Evolutionary conservation across 257 asterid species (phyloP), one percentile per base, ranked within the genome.

Genomic region (Ajuga chamaepitys): DNA sequence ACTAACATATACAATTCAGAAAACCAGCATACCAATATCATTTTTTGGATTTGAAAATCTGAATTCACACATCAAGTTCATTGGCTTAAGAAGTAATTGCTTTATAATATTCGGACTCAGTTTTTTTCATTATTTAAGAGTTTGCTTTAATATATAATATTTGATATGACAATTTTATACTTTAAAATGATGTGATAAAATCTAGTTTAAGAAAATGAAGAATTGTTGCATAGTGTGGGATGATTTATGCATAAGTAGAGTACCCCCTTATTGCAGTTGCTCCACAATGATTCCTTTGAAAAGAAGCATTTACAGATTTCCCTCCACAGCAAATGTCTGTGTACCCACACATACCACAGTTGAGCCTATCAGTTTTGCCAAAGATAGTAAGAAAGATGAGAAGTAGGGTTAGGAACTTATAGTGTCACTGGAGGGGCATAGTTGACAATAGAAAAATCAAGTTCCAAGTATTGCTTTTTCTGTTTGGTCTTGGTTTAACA

Each of bases 241-340:
- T n/a, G 28, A 1, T 5, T 52, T 41, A 78, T 35, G 74, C 77
- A 66, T 72, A 79, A 48, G 73, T 71, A 68, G 24, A 58, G 52
- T 34, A 48, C 51, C 22, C 80, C 77, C 2, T 60, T 68, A 0
- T 66, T 48, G 70, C 84, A 79, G 47, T 26, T 73, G 20, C 80
- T 3, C 80, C 81, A 70, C 85, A 70, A 14, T 76, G 62, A 47
- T 58, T 73, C 58, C 74, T 70, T 48, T 80, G 68, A 44, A 44
- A 67, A 63, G 42, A 32, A 32, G 62, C 37, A 41, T 75, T 72
- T 18, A 64, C 71, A 45, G 81, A 75, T 53, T 67, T 64, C 9
- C 71, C 71, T 25, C 38, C 47, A 58, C 79, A 72, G 48, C 85
- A 80, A 9, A 60, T 51, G 38, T 80, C 80, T 0, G 50, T n/a